Percentiles rank a stretch among this genome's conserved stretches.
phyloP scores from a whole-genome alignment of 805 yeast genomes.

The Pichia kluyveri region DNA sequence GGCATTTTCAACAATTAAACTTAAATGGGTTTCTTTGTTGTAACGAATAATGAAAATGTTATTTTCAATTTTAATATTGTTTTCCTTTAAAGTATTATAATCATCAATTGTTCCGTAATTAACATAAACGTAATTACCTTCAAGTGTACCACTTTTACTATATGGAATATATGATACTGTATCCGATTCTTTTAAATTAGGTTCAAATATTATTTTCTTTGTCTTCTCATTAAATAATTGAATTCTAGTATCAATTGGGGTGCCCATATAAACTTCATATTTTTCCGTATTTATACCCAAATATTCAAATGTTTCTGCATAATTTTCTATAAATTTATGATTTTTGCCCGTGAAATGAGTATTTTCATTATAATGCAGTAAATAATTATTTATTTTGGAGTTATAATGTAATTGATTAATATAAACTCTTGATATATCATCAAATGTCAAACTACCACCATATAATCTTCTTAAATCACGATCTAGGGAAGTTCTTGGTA shows the following conservation, averaged over 20 bases:
- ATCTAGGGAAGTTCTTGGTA: conserved; percentile 77
- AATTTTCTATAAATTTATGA: conserved; percentile 10
- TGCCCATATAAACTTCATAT: conserved; percentile 48
- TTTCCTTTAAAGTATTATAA: conserved; percentile 32
- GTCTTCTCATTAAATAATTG: conserved; percentile 25
- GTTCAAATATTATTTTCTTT: conserved; percentile 33
- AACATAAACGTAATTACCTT: conserved; percentile 45
- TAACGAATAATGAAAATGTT: conserved; percentile 52
- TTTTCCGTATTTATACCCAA: conserved; percentile 41
- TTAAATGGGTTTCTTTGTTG: conserved; percentile 36
- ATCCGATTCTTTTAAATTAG: conserved; percentile 40
- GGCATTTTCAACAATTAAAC: conserved; percentile 54
- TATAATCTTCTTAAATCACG: conserved; percentile 74
- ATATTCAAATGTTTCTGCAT: conserved; percentile 11
- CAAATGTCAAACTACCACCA: conserved; percentile 51
- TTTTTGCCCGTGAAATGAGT: conserved; percentile 20
- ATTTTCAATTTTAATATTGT: conserved; percentile 37
- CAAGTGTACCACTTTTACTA: conserved; percentile 54
- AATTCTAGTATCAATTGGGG: conserved; percentile 39
- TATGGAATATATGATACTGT: conserved; percentile 46
- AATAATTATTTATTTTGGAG: conserved; percentile 14
- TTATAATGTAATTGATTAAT: conserved; percentile 20
- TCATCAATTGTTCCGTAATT: conserved; percentile 55
- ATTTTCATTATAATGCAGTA: conserved; percentile 14
- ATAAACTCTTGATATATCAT: conserved; percentile 61